A percentile compares a stretch with the other conserved stretches of the same genome.
These are phyloP conservation scores for Nicotiana rustica DNA, from an alignment of 305 asterid genomes.

Conservation along the genomic window DNA sequence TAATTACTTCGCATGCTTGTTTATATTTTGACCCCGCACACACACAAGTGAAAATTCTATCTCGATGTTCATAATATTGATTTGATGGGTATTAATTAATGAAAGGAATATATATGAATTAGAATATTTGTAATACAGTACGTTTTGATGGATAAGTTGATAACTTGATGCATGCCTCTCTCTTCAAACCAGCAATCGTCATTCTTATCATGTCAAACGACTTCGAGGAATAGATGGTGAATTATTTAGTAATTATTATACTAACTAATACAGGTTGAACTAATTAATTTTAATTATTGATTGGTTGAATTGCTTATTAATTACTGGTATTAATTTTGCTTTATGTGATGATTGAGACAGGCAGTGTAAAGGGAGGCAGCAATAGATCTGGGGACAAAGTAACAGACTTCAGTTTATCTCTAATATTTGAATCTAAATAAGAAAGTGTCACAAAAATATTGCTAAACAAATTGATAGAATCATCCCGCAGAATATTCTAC, in stretches of 20 bases:
- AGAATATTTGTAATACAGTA: not conserved
- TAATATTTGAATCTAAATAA: not conserved
- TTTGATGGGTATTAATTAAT: not conserved
- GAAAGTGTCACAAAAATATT: not conserved
- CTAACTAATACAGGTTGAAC: not conserved
- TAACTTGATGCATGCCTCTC: not conserved
- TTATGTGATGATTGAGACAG: not conserved
- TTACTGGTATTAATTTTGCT: not conserved
- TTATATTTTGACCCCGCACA: too few species aligned
- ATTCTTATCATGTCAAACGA: not conserved
- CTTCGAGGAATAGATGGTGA: not conserved
- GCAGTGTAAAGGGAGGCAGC: not conserved
- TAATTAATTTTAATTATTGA: not conserved
- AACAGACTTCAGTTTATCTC: not conserved
- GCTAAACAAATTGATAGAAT: conserved; percentile 8
- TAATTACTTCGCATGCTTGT: too few species aligned
- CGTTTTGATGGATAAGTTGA: not conserved
- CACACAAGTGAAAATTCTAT: too few species aligned
- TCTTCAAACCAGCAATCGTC: not conserved
- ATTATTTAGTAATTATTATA: not conserved
- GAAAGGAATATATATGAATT: not conserved
- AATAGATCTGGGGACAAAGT: not conserved
- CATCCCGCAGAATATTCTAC: not conserved
- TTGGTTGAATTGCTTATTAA: not conserved
- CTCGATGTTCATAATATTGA: too few species aligned